Evolutionary conservation across 345 rosid species (phyloP).

Genomic region (Brassica nigra): DNA sequence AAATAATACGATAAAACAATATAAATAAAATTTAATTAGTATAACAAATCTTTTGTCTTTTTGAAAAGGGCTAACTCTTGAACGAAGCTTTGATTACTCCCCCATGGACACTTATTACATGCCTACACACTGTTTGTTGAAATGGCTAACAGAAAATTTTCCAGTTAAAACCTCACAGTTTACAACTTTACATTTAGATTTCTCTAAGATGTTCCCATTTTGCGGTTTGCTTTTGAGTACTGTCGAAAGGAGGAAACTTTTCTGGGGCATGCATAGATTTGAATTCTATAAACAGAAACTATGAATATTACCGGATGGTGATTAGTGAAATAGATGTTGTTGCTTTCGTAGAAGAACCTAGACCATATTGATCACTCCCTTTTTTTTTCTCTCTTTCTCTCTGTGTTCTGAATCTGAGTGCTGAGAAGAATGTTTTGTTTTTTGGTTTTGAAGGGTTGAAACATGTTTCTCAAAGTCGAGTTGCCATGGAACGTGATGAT

Average conservation of each 20-base stretch:
- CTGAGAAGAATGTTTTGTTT: background rate
- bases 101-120: background rate
- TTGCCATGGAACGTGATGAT: constrained; percentile 79
- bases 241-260: background rate
- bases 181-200: background rate
- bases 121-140: constrained; percentile 16
- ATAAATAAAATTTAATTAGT: too few relatives aligned
- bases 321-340: background rate
- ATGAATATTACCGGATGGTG: background rate
- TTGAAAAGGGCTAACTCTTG: background rate
- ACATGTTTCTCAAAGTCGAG: constrained; percentile 73
- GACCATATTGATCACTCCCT: background rate
- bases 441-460: constrained; percentile 18
- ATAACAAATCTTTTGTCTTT: background rate
- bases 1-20: too few relatives aligned
- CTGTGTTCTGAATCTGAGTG: background rate
- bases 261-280: constrained; percentile 13
- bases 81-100: background rate
- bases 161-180: background rate
- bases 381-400: background rate
- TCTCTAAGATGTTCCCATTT: background rate
- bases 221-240: background rate
- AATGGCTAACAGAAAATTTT: background rate
- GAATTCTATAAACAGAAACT: background rate
- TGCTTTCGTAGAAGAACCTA: background rate